Percentiles rank a stretch among this genome's conserved stretches.
phyloP scores from a whole-genome alignment of 2,329 filamentous ascomycete species.

The Raffaelea albimanens region DNA sequence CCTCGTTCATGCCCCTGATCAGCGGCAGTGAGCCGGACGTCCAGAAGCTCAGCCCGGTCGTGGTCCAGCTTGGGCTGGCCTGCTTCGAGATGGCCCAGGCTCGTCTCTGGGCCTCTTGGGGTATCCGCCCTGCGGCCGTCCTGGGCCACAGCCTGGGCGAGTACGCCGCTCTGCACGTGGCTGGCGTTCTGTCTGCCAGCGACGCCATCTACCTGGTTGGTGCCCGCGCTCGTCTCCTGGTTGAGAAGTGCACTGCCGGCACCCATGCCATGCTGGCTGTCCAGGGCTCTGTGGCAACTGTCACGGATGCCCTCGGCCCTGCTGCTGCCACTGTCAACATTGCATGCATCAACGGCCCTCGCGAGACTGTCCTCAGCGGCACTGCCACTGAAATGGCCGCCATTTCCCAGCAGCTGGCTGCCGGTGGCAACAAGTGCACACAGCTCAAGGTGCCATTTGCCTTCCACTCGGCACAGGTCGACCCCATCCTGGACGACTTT shows the following conservation, averaged over 20 bases:
- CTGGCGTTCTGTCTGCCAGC: slow-evolving; percentile 60
- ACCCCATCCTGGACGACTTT: slow-evolving; percentile 49
- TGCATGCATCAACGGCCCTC: slow-evolving; percentile 68
- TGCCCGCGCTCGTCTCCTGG: slow-evolving; percentile 53
- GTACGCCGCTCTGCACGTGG: slow-evolving; percentile 62
- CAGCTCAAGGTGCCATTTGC: slow-evolving; percentile 41
- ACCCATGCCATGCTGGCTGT: slow-evolving; percentile 53
- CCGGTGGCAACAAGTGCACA: slow-evolving; percentile 30
- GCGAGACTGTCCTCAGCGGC: slow-evolving; percentile 62
- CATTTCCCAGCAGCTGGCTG: slow-evolving; percentile 28
- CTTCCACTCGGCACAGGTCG: slow-evolving; percentile 44
- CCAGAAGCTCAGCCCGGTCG: slow-evolving; percentile 35
- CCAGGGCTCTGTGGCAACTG: slow-evolving; percentile 38
- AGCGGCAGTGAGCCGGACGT: slow-evolving; percentile 34
- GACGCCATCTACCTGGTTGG: slow-evolving; percentile 68
- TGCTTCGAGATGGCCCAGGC: slow-evolving; percentile 49
- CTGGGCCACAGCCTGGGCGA: slow-evolving; percentile 60
- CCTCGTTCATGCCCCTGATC: slow-evolving; percentile 44
- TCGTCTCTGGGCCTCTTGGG: slow-evolving; percentile 46
- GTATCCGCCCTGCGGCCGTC: slow-evolving; percentile 43
- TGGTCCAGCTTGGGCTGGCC: slow-evolving; percentile 44
- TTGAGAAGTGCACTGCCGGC: slow-evolving; percentile 53
- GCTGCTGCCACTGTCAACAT: slow-evolving; percentile 31
- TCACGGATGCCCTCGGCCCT: slow-evolving; percentile 40
- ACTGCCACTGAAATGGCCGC: slow-evolving; percentile 29